phyloP scores from a whole-genome alignment of 2,329 filamentous ascomycete genomes.

The Cryphonectria carpinicola region DNA sequence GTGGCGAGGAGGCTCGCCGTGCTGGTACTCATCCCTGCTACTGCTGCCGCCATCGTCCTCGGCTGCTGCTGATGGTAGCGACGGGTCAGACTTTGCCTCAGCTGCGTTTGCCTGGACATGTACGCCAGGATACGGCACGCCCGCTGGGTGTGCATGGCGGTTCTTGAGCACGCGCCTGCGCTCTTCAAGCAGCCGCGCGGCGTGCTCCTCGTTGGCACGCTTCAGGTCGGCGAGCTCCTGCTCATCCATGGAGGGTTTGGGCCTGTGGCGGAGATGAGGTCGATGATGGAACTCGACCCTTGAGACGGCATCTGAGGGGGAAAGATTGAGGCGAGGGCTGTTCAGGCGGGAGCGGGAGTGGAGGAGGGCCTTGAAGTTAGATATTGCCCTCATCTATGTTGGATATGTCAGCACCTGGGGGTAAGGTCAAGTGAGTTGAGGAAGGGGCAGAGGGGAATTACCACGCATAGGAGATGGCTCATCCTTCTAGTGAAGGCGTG shows the following conservation, averaged over 20 bases:
- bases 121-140: neutral
- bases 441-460: neutral
- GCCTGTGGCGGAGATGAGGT: slow-evolving; percentile 9
- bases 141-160: slow-evolving; percentile 11
- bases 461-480: slow-evolving; percentile 79
- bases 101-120: neutral
- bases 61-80: neutral
- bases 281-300: slow-evolving; percentile 3
- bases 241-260: slow-evolving; percentile 26
- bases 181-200: slow-evolving; percentile 52
- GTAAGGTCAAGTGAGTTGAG: neutral
- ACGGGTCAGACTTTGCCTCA: neutral
- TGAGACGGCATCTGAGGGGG: slow-evolving; percentile 37
- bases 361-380: slow-evolving; percentile 81
- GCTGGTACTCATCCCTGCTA: neutral
- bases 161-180: slow-evolving; percentile 46
- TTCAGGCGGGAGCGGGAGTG: slow-evolving; percentile 25
- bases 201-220: slow-evolving; percentile 50
- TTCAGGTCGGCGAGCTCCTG: slow-evolving; percentile 30
- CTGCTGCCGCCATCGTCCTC: neutral
- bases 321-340: slow-evolving; percentile 37
- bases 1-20: slow-evolving; percentile 5
- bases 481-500: slow-evolving; percentile 90
- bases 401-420: neutral
- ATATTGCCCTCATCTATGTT: slow-evolving; percentile 76